phyloP scores from a whole-genome alignment of 1,284 basidiomycete genomes.

The Puccinia novopanici region DNA sequence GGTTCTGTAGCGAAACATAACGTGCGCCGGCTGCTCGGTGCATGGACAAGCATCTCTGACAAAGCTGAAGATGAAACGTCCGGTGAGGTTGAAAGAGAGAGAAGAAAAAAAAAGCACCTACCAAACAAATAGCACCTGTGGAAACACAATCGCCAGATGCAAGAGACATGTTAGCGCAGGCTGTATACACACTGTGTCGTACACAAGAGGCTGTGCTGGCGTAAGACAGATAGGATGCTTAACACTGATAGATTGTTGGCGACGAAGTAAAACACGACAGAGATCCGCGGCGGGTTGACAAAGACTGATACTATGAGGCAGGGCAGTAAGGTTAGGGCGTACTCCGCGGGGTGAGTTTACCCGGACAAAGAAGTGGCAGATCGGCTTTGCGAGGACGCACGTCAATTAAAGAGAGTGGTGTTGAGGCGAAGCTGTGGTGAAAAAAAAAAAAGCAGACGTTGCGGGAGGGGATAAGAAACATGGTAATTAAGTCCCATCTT shows the following conservation, averaged over 20 bases:
- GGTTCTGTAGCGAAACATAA: too few relatives aligned
- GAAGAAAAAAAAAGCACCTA: neutral
- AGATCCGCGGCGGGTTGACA: neutral
- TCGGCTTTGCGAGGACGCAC: neutral
- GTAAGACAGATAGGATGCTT: neutral
- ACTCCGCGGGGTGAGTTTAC: neutral
- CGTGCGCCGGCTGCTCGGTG: too few relatives aligned
- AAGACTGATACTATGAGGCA: neutral
- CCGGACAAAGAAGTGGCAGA: neutral
- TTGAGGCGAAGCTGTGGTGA: neutral
- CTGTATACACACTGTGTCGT: too few relatives aligned
- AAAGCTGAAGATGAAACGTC: too few relatives aligned
- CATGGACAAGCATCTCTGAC: neutral
- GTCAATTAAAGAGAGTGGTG: conserved; percentile 5
- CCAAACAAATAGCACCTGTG: conserved; percentile 1
- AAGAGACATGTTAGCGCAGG: neutral
- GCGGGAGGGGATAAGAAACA: neutral
- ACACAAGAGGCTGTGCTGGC: neutral
- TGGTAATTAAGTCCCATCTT: too few relatives aligned
- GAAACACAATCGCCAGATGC: neutral
- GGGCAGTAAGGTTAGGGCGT: neutral
- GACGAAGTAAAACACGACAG: neutral
- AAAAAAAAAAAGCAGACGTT: neutral
- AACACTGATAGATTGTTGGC: conserved; percentile 1
- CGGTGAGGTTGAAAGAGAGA: neutral